These are phyloP conservation scores for Aspergillus sp. DNA, from an alignment of 2,329 filamentous ascomycete species.

Conservation along the genomic window DNA sequence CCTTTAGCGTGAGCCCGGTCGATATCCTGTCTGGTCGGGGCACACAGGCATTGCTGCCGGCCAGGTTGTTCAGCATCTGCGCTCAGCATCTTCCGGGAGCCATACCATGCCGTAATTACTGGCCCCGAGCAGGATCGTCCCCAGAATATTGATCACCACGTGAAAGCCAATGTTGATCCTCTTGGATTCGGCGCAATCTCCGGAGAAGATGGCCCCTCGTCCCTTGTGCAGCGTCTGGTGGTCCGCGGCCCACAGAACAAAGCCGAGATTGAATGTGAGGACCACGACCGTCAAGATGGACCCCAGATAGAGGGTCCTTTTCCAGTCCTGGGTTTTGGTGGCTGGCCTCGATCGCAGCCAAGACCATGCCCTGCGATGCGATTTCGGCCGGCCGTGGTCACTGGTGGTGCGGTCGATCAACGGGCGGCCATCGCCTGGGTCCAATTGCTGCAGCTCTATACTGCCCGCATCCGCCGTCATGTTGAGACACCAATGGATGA, in stretches of 20 bases:
- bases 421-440: too few relatives aligned
- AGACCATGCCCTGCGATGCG: too few relatives aligned
- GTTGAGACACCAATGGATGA: too few relatives aligned
- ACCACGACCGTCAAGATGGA: not conserved
- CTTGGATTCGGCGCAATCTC: not conserved
- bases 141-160: constrained; percentile 35
- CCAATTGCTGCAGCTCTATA: too few relatives aligned
- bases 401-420: too few relatives aligned
- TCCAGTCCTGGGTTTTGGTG: too few relatives aligned
- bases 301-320: not conserved
- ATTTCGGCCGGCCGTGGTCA: too few relatives aligned
- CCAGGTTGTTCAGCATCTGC: not conserved
- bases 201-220: not conserved
- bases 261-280: not conserved
- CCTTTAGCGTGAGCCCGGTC: constrained; percentile 28
- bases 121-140: constrained; percentile 29
- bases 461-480: too few relatives aligned
- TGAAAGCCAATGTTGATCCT: constrained; percentile 21
- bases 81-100: not conserved
- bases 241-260: not conserved
- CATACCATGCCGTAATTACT: constrained; percentile 35
- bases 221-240: not conserved
- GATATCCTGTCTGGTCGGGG: constrained; percentile 31
- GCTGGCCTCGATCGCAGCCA: too few relatives aligned
- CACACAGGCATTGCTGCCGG: constrained; percentile 25